phyloP scores from a whole-genome alignment of 257 asterid genomes.

The Paulownia fortunei region DNA sequence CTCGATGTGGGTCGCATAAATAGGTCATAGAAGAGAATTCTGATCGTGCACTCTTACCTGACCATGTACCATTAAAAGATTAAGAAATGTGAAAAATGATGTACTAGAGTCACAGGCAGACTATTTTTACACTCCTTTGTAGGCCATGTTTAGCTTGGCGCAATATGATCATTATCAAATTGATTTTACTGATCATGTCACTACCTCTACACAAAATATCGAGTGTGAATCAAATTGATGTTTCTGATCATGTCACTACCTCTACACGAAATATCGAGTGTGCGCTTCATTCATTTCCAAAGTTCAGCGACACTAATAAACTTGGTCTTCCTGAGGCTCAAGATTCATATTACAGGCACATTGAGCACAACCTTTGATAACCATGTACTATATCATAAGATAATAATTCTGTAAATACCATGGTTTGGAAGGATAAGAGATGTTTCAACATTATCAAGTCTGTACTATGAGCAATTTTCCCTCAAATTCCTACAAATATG shows the following conservation, averaged over 20 bases:
- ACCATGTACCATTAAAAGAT: too few species aligned
- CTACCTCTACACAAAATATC: too few species aligned
- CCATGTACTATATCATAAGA: neutral
- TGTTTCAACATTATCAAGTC: neutral
- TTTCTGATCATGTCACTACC: neutral
- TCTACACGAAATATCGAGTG: neutral
- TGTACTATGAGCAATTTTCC: neutral
- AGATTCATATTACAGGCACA: neutral
- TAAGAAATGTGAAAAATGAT: neutral
- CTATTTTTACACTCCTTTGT: neutral
- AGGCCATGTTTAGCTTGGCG: neutral
- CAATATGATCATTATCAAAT: neutral
- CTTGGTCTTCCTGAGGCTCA: neutral
- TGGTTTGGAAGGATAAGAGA: neutral
- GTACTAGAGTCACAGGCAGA: neutral
- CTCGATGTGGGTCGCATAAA: too few species aligned
- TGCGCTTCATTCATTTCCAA: neutral
- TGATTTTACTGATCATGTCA: too few species aligned
- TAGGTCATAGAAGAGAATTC: neutral
- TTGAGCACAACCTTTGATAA: neutral
- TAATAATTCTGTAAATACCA: neutral
- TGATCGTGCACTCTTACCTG: neutral
- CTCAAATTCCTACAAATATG: neutral
- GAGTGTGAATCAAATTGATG: neutral
- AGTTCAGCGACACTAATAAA: neutral